Evolutionary conservation across 83 land plant genomes (phyloP), one percentile per base, ranked within the genome.

Genomic region (Picea abies): DNA sequence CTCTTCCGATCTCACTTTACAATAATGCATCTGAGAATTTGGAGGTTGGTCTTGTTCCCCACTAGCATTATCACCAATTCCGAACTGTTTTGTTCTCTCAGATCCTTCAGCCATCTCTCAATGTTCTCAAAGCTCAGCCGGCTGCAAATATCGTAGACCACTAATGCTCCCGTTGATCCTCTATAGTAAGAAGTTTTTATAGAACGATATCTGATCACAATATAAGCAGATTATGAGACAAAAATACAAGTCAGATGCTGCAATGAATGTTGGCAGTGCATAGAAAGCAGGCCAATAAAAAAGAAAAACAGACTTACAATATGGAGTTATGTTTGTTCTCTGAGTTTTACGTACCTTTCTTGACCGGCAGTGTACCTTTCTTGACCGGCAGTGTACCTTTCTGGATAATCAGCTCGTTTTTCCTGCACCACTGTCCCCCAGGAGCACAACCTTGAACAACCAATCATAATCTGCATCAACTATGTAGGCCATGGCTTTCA

Each of bases 361-460:
- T 89, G 91, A 62, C 91, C 91, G 6, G 91, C 91, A 23, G 91
- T 89, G 80, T 90, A 89, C 91, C 91, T n/a, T n/a, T n/a, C n/a
- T n/a, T n/a, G n/a, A n/a, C n/a, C n/a, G n/a, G n/a, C 91, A 23
- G 91, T 89, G 80, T 90, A 89, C 91, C 91, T n/a, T 87, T 4
- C 91, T 78, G 26, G 89, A 84, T 19, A 90, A 86, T 14, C 87
- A 58, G 49, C 87, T 87, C 29, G 91, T 84, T 58, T 90, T 90
- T 4, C 91, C 91, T 11, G 87, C 89, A 1, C 87, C 91, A 4
- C 87, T 87, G 47, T 90, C 91, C 1, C 92, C 92, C 62, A 90
- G 81, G 35, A 90, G 69, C 26, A 90, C 92, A 37, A 90, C 78
- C 84, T 90, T 90, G 87, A 88, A 90, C 41, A 90, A 84, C 75